Base-by-base conservation (phyloP, 768 basidiomycete species). In the Paxillus involutus region DNA sequence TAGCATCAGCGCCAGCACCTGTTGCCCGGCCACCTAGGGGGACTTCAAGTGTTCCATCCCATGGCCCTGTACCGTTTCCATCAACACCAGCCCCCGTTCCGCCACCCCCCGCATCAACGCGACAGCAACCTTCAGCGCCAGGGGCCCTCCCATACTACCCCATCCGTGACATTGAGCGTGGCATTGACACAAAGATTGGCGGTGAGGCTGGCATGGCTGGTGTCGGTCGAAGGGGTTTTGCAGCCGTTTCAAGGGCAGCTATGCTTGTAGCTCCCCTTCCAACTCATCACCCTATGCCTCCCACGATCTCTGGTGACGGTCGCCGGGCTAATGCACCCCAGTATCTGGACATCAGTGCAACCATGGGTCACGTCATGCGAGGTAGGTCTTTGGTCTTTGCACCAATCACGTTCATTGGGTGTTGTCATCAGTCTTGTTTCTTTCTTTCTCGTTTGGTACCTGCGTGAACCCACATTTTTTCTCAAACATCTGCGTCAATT, bases 151-250 rank as follows among this genome's bases (percentile, higher is more conserved):
- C 44, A 0, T 21, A 41, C 36, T 35, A 54, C 35, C 55, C 47
- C 11, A 3, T 53, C 19, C 61, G 17, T 24, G 35, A 29, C 10
- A 30, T 37, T 41, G 51, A 64, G 30, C 68, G 65, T 7, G 77
- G 80, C 33, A 76, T 85, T 9, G 81, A 89, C 63, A 91, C 89
- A n/a, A 83, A 86, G 65, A 77, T 64, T 3, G 89, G 89, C 4
- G 89, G 89, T 7, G 83, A 77, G 49, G 89, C 89, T 9, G 89
- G 89, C 1, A 94, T 95, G 93, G 93, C 93, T 0, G 93, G 93
- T 9, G 91, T 95, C 7, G 93, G 93, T 8, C 75, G 93, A 55
- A 75, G 92, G 59, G 93, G 90, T 0, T 94, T 94, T 55, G 78
- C 77, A 12, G 89, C 91, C 16, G 89, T 82, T 10, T 84, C 86